Evolutionary conservation across 2,329 filamentous ascomycete genomes (phyloP).

Genomic region (Exophiala phaeomuriformis): DNA sequence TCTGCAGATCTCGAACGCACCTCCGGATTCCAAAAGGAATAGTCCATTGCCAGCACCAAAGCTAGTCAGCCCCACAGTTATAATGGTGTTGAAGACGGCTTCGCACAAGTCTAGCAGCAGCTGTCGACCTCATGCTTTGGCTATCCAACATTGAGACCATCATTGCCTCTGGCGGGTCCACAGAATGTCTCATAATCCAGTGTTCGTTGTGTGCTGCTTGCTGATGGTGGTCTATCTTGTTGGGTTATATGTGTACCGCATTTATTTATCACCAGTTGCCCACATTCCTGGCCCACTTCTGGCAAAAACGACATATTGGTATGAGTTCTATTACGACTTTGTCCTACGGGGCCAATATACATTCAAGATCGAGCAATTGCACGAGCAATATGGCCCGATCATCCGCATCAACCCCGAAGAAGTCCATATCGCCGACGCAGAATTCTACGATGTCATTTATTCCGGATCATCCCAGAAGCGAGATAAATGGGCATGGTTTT

Average conservation of each 20-base stretch:
- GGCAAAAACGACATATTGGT: conserved; percentile 28
- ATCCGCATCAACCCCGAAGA: conserved; percentile 26
- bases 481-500: conserved; percentile 26
- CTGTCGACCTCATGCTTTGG: too few species aligned
- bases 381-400: conserved; percentile 29
- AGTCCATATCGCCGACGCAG: conserved; percentile 31
- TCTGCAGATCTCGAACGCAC: too few species aligned
- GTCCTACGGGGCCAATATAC: conserved; percentile 24
- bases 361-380: conserved; percentile 27
- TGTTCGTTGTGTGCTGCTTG: neutral
- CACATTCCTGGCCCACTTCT: conserved; percentile 10
- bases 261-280: conserved; percentile 30
- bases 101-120: too few species aligned
- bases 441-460: conserved; percentile 33
- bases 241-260: conserved; percentile 19
- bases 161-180: neutral
- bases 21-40: too few species aligned
- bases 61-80: too few species aligned
- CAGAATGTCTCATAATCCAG: neutral
- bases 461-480: conserved; percentile 21
- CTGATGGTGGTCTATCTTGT: neutral
- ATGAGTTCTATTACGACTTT: conserved; percentile 30
- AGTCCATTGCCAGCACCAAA: too few species aligned
- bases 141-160: neutral
- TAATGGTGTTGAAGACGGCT: too few species aligned